These are phyloP conservation scores for Platanthera guangdongensis DNA, from an alignment of 106 monocot genomes.

Conservation along the genomic window DNA sequence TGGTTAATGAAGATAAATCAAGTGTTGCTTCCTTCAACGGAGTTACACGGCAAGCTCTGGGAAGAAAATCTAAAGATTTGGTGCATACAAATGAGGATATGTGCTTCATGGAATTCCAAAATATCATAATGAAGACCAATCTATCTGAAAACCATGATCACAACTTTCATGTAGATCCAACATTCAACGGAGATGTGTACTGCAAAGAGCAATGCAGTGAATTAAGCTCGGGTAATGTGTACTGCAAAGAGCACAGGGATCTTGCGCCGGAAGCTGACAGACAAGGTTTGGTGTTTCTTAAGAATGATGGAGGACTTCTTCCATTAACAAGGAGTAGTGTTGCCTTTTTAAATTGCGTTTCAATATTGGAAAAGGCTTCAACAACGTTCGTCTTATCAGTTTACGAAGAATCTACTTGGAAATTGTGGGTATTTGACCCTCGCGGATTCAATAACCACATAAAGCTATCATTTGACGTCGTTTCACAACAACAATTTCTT, in stretches of 20 bases:
- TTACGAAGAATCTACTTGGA: no score
- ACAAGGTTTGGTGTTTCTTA: slow-evolving; percentile 67
- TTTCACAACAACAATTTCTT: slow-evolving; percentile 7
- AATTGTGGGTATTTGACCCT: no score
- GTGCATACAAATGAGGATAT: slow-evolving; percentile 5
- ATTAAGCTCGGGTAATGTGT: slow-evolving; percentile 34
- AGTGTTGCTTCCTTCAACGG: no score
- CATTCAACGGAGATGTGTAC: slow-evolving; percentile 55
- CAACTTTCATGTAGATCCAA: slow-evolving; percentile 1
- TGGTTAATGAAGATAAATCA: no score
- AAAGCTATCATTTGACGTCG: slow-evolving; percentile 5
- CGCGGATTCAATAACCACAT: no score
- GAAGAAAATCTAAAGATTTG: not conserved
- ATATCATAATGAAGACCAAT: slow-evolving; percentile 11
- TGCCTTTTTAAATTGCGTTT: not conserved
- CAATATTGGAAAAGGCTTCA: no score
- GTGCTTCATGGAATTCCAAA: slow-evolving; percentile 3
- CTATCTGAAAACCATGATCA: slow-evolving; percentile 5
- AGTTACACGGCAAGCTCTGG: not conserved
- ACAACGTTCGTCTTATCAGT: no score
- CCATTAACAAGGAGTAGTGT: slow-evolving; percentile 40
- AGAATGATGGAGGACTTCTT: slow-evolving; percentile 42
- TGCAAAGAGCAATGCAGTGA: slow-evolving; percentile 20
- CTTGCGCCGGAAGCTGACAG: slow-evolving; percentile 55
- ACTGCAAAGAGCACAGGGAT: slow-evolving; percentile 42